Percentiles rank a stretch among this genome's conserved stretches.
Conservation (phyloP, 306 rosid genomes). For the Fagus crenata region DNA sequence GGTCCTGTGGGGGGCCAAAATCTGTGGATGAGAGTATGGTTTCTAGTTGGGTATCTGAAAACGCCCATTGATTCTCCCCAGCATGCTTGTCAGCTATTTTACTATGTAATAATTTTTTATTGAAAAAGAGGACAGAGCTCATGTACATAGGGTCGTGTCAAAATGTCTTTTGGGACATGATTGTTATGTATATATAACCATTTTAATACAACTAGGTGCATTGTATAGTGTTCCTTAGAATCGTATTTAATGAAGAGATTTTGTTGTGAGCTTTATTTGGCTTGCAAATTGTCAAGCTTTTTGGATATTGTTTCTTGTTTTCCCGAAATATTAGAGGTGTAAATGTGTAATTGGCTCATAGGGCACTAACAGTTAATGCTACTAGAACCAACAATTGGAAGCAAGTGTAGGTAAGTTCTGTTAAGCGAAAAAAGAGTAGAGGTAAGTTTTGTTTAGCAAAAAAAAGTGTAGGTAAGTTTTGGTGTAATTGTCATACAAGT, state of each 20-base stretch:
- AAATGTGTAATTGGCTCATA: neutral
- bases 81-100: neutral
- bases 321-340: neutral
- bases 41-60: constrained; percentile 79
- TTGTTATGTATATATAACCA: neutral
- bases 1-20: constrained; percentile 96
- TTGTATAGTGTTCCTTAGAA: neutral
- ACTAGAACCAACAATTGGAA: neutral
- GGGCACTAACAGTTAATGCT: neutral
- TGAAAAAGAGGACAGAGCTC: no score
- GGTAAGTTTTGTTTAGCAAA: no score
- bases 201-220: neutral
- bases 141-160: neutral
- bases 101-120: no score
- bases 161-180: constrained; percentile 1
- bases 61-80: constrained; percentile 38
- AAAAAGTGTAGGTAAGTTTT: neutral
- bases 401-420: no score
- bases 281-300: neutral
- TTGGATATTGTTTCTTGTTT: neutral
- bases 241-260: neutral
- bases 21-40: constrained; percentile 91
- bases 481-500: no score
- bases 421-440: no score
- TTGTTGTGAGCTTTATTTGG: neutral